Evolutionary conservation across 495 filamentous ascomycete genomes (phyloP), one percentile per base, ranked within the genome.

Genomic region (Talaromyces liani): DNA sequence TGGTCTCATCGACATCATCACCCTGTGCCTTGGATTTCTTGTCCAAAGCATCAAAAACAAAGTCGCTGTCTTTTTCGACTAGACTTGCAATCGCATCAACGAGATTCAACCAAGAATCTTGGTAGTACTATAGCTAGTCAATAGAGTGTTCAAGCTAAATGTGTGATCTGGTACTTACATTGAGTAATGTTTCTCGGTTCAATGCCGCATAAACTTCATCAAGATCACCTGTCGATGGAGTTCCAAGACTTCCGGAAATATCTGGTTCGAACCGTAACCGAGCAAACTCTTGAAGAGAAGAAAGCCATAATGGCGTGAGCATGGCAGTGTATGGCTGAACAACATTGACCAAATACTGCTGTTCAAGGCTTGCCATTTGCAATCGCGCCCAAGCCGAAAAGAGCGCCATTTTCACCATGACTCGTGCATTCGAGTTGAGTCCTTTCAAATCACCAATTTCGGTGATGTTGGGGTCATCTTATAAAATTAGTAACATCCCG

Each of bases 361-460:
- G 92, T 67, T 98, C 93, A 25, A 86, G 88, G 75, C 94, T 97
- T 2, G 95, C 93, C 51, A 99, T 92, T 73, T 99, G 95, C 34
- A 99, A 83, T 65, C 96, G 91, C n/a, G 94, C 95, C 94, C 94
- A 99, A 7, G 92, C 94, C n/a, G 93, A 93, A 71, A 95, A 92
- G 1, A 98, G 88, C 1, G 95, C 87, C 85, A 97, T 92, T 71
- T 93, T 95, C 47, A 99, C 92, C 94, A 99, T 99, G 29, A 97
- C 92, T 64, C 93, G 89, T 3, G 94, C 94, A 70, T 99, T 99
- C 0, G 95, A 91, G 72, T 95, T 96, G 29, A 98, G 86, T 2
- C 90, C 91, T 74, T 91, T 91, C 20, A 99, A 77, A 65, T 99
- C 94, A 25, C 95, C 94, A 71, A 99, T 97, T 31, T 90, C 84